A percentile compares a stretch with the other conserved stretches of the same genome.
Conservation (phyloP, 2,329 filamentous ascomycete genomes). For the Ophiostoma triangulosporum region DNA sequence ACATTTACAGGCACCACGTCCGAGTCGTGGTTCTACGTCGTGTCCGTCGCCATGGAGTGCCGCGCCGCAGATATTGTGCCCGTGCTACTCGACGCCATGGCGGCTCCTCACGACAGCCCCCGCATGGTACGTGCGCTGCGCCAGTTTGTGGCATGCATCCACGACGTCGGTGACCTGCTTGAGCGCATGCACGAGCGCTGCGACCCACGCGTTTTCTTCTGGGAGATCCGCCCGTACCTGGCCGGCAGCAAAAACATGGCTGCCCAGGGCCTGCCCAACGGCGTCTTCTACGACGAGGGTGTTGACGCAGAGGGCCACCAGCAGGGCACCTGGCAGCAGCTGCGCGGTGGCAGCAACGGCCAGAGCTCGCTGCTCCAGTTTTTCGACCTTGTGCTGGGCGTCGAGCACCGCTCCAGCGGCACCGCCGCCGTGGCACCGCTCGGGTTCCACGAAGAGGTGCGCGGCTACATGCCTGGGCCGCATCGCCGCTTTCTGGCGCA, state of each 20-base stretch:
- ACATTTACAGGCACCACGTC: conserved; percentile 83
- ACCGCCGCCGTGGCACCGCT: conserved; percentile 13
- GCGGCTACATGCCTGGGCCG: conserved; percentile 86
- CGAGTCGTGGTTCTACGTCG: conserved; percentile 86
- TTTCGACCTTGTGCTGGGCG: conserved; percentile 80
- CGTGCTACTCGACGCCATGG: conserved; percentile 61
- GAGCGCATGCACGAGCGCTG: conserved; percentile 83
- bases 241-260: conserved; percentile 90
- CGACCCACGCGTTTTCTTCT: conserved; percentile 77
- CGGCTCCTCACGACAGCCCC: not conserved
- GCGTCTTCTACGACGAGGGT: conserved; percentile 66
- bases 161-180: conserved; percentile 53
- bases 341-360: conserved; percentile 84
- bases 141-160: conserved; percentile 51
- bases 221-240: conserved; percentile 75
- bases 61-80: conserved; percentile 63
- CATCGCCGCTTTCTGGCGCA: conserved; percentile 57
- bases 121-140: conserved; percentile 35
- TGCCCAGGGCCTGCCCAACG: conserved; percentile 57
- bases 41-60: conserved; percentile 84
- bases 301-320: conserved; percentile 34
- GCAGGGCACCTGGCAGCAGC: conserved; percentile 55
- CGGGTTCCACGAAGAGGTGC: conserved; percentile 60
- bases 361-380: conserved; percentile 95
- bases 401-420: conserved; percentile 52